Base-by-base conservation (phyloP, 2,329 filamentous ascomycete species). In the Apiospora pterosperma region DNA sequence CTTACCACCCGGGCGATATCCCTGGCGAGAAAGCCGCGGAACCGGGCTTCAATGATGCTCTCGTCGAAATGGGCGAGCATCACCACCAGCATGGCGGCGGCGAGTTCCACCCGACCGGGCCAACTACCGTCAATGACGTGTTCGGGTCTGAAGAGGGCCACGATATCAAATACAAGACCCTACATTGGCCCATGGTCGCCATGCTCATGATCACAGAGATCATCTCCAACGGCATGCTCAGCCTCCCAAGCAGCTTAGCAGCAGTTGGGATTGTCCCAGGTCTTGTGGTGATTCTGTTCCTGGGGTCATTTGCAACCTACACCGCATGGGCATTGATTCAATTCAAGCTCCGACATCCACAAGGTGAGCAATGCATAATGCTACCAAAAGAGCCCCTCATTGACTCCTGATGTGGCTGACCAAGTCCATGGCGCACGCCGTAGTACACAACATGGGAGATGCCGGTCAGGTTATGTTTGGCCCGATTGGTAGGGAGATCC, bases 391-490 rank as follows among this genome's bases (percentile, higher is more conserved):
- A n/a, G n/a, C n/a, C n/a, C n/a, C n/a, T n/a, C n/a, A n/a, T n/a
- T 5, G 36, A 7, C 69, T 72, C 61, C 23, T 72, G 5, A 63
- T 34, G 6, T 34, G 21, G 12, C 59, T 52, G 68, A 72, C 25
- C 48, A 34, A 48, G 14, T 31, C 71, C 41, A 12, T 74, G 16
- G 58, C 8, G n/a, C n/a, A n/a, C n/a, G 63, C 69, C 31, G 16
- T 71, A 80, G 84, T 87, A 3, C 85, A 87, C 69, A 82, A 81
- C 62, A 86, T 87, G 75, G 84, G 85, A 48, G 85, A 87, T 67
- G 84, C 83, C 0, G 85, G 85, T 19, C 74, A 74, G 48, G 80
- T 86, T 62, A 76, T 88, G 23, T 85, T 86, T 63, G 85, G 85
- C 3, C 80, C 78, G 1, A 65, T 82, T 5, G 84, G 85, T 0